Evolutionary conservation across 768 basidiomycete genomes (phyloP).

Genomic region (Lactarius quietus): DNA sequence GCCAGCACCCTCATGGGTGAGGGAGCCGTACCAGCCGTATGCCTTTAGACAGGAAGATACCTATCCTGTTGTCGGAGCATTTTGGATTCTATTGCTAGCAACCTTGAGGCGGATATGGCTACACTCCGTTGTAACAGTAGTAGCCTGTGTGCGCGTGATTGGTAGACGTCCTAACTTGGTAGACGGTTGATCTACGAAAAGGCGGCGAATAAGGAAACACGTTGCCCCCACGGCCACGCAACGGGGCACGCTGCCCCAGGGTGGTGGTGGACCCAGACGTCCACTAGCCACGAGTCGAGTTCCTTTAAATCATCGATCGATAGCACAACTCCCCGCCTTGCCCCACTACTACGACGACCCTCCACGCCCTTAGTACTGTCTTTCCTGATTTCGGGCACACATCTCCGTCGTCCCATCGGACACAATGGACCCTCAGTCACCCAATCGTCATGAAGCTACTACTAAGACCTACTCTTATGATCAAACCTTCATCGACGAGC

Average conservation of each 20-base stretch:
- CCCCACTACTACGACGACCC: constrained; percentile 1
- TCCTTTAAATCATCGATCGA: not conserved
- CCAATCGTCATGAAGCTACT: not conserved
- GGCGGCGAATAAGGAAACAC: not conserved
- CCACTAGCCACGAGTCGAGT: not conserved
- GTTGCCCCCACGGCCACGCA: not conserved
- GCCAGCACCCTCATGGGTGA: not conserved
- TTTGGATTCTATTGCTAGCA: not conserved
- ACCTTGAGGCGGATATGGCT: not conserved
- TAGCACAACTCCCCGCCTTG: not conserved
- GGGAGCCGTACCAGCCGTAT: not conserved
- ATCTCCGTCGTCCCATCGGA: not conserved
- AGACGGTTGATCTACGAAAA: not conserved
- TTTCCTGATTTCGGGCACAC: not conserved
- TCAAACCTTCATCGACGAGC: constrained; percentile 32
- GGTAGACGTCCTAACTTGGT: not conserved
- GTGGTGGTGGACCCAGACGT: not conserved
- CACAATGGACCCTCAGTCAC: not conserved
- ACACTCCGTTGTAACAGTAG: not conserved
- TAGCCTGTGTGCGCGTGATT: not conserved
- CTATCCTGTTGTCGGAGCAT: not conserved
- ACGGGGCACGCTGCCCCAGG: not conserved
- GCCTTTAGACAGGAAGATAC: not conserved
- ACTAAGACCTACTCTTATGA: not conserved
- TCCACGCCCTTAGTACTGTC: not conserved